Percentiles rank a stretch among this genome's conserved stretches.
Conservation (phyloP, 495 filamentous ascomycete genomes). For the Podospora anserina region DNA sequence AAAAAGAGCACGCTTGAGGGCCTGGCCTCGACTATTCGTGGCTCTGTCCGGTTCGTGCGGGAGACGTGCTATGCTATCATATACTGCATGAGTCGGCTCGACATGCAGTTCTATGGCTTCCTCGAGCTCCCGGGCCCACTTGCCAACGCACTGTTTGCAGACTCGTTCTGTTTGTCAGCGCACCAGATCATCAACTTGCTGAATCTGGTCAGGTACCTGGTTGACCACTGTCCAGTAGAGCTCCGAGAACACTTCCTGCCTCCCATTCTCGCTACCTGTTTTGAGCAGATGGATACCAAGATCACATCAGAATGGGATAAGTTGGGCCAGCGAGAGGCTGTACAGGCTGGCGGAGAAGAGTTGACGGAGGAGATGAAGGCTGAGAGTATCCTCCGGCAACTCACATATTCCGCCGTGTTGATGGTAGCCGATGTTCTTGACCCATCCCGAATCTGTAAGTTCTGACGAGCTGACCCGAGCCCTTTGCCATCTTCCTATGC, state of each 20-base stretch:
- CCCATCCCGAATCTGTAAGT: conserved; percentile 58
- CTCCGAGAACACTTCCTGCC: conserved; percentile 79
- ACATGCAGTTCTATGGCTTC: conserved; percentile 85
- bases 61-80: conserved; percentile 92
- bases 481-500: conserved; percentile 7
- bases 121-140: conserved; percentile 78
- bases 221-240: conserved; percentile 83
- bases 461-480: not conserved
- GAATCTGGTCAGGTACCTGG: conserved; percentile 78
- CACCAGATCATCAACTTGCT: conserved; percentile 91
- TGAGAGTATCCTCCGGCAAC: conserved; percentile 90
- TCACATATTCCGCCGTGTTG: conserved; percentile 86
- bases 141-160: conserved; percentile 76
- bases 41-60: conserved; percentile 80
- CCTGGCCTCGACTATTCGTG: conserved; percentile 86
- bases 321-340: conserved; percentile 54
- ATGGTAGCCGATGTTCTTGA: conserved; percentile 87
- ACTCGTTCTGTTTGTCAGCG: conserved; percentile 79
- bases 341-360: conserved; percentile 57
- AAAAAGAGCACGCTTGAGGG: conserved; percentile 90
- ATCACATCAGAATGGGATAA: conserved; percentile 83
- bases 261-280: conserved; percentile 76
- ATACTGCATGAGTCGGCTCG: conserved; percentile 85
- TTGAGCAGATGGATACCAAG: conserved; percentile 80
- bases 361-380: conserved; percentile 96